Conservation (phyloP, 257 asterid species). For the Przewalskia tangutica region DNA sequence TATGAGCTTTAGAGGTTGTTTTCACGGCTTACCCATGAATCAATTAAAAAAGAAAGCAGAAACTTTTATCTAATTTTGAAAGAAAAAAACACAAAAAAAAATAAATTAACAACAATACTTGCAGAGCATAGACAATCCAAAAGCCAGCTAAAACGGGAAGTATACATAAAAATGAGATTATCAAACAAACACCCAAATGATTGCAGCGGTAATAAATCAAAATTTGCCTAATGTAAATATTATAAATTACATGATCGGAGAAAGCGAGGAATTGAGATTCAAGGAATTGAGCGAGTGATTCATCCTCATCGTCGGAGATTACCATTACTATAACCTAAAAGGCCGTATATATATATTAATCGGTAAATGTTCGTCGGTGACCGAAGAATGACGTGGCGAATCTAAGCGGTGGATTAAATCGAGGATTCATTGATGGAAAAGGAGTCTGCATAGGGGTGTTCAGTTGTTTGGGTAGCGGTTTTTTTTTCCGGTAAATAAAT, state of each 20-base stretch:
- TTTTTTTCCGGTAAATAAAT: no score
- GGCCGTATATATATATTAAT: neutral
- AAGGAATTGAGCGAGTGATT: constrained; percentile 66
- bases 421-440: neutral
- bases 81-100: no score
- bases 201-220: neutral
- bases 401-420: constrained; percentile 35
- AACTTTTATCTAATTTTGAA: neutral
- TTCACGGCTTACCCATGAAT: no score
- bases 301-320: constrained; percentile 70
- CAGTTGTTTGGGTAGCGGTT: neutral
- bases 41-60: neutral
- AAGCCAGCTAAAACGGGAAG: neutral
- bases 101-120: neutral
- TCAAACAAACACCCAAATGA: neutral
- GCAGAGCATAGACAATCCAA: neutral
- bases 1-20: no score
- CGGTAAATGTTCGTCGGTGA: constrained; percentile 32
- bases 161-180: no score
- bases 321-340: constrained; percentile 27
- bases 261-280: constrained; percentile 66
- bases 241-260: constrained; percentile 53
- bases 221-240: neutral
- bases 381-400: constrained; percentile 25
- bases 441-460: neutral